Conservation (phyloP, 2,329 filamentous ascomycete species). For the Fusarium cyanostomum region DNA sequence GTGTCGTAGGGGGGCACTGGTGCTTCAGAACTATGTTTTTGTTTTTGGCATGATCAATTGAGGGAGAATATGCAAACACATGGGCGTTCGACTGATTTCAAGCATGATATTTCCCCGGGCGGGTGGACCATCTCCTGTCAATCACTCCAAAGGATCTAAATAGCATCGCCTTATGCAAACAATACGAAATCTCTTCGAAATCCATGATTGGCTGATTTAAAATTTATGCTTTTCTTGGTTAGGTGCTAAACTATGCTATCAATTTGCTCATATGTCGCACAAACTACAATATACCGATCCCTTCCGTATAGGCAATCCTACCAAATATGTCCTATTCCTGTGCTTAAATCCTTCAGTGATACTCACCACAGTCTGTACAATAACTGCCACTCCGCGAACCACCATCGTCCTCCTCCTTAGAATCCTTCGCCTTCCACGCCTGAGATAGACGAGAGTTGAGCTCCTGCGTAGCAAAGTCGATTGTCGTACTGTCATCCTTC, state of each 20-base stretch:
- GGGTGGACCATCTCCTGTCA: conserved; percentile 33
- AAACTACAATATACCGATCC: background rate
- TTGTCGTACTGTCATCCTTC: conserved; percentile 31
- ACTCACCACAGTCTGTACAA: conserved; percentile 16
- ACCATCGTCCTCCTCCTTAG: conserved; percentile 23
- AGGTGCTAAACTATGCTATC: too few relatives aligned
- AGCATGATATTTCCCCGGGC: conserved; percentile 3
- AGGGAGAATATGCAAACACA: conserved; percentile 29
- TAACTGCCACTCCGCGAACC: background rate
- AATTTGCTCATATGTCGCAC: too few relatives aligned
- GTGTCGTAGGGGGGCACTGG: conserved; percentile 41
- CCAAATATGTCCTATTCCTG: background rate
- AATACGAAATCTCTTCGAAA: too few relatives aligned
- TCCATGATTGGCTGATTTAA: too few relatives aligned
- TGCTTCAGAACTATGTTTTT: conserved; percentile 7
- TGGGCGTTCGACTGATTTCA: conserved; percentile 28
- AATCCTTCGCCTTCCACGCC: conserved; percentile 36
- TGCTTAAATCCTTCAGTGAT: conserved; percentile 12
- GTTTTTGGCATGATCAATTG: conserved; percentile 16
- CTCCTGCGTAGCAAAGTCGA: conserved; percentile 46
- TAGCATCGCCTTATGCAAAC: too few relatives aligned
- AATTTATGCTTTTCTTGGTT: too few relatives aligned
- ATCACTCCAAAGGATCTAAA: conserved; percentile 3
- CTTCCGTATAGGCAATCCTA: background rate
- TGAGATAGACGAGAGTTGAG: conserved; percentile 20